A percentile compares a stretch with the other conserved stretches of the same genome.
These are phyloP conservation scores for Ganoderma boninense DNA, from an alignment of 1,284 basidiomycete species.

Conservation along the genomic window DNA sequence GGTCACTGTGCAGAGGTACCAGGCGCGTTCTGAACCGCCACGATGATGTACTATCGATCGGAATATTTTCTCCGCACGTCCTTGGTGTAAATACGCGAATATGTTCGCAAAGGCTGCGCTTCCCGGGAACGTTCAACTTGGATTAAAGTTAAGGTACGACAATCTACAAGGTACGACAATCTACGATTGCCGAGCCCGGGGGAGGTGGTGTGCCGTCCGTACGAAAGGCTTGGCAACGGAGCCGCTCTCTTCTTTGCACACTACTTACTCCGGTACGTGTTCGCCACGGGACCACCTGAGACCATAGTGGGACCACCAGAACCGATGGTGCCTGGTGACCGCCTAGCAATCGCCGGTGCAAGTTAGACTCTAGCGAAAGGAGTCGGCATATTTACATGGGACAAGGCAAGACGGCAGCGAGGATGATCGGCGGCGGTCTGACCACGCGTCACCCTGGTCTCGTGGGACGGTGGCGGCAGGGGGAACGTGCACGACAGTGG, in stretches of 20 bases:
- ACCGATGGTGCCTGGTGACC: neutral
- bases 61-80: neutral
- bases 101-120: neutral
- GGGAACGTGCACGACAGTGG: neutral
- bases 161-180: conserved; percentile 1
- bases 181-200: neutral
- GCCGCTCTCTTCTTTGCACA: neutral
- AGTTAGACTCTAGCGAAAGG: neutral
- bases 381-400: neutral
- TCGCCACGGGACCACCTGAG: neutral
- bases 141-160: conserved; percentile 1
- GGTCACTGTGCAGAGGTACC: neutral
- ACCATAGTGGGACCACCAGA: neutral
- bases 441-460: conserved; percentile 2
- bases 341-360: neutral
- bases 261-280: neutral
- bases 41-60: neutral
- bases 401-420: neutral
- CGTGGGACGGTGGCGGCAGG: neutral
- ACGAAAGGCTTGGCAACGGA: neutral
- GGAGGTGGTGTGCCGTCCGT: neutral
- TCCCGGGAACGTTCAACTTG: neutral
- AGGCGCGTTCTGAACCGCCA: neutral
- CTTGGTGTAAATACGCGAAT: neutral
- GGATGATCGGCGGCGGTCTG: neutral